Evolutionary conservation across 139 green algal genomes (phyloP).

Genomic region (Limnomonas spitsbergensis): DNA sequence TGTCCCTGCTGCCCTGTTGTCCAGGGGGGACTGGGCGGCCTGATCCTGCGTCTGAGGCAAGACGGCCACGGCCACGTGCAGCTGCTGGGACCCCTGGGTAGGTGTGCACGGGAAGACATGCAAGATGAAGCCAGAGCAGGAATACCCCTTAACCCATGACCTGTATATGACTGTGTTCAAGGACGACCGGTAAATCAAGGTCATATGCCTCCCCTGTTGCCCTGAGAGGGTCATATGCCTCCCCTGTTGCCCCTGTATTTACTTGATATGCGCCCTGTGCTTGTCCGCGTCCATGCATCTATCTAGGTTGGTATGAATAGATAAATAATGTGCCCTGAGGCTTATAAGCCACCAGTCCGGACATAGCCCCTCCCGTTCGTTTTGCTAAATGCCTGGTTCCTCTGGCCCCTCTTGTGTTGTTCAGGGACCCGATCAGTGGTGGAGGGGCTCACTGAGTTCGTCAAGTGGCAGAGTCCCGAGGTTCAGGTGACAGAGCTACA

Average conservation of each 20-base stretch:
- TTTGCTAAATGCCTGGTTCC: not conserved
- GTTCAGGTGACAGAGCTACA: slow-evolving; percentile 40
- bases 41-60: slow-evolving; percentile 66
- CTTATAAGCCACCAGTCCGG: no score
- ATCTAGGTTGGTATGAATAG: no score
- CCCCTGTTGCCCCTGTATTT: not conserved
- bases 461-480: slow-evolving; percentile 56
- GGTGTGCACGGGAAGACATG: not conserved
- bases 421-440: slow-evolving; percentile 29
- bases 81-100: slow-evolving; percentile 57
- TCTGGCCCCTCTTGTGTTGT: not conserved
- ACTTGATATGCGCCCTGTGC: no score
- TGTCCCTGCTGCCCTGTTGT: not conserved
- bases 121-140: not conserved
- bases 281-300: no score
- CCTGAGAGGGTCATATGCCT: not conserved
- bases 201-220: no score
- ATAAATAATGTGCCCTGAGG: not conserved
- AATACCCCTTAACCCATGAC: not conserved
- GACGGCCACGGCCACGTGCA: slow-evolving; percentile 61
- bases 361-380: no score
- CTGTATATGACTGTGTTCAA: not conserved
- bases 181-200: no score
- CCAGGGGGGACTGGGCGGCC: slow-evolving; percentile 51
- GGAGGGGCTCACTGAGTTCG: slow-evolving; percentile 43